Evolutionary conservation across 2,329 filamentous ascomycete genomes (phyloP), one percentile per base, ranked within the genome.

Genomic region (Fusarium siculi): DNA sequence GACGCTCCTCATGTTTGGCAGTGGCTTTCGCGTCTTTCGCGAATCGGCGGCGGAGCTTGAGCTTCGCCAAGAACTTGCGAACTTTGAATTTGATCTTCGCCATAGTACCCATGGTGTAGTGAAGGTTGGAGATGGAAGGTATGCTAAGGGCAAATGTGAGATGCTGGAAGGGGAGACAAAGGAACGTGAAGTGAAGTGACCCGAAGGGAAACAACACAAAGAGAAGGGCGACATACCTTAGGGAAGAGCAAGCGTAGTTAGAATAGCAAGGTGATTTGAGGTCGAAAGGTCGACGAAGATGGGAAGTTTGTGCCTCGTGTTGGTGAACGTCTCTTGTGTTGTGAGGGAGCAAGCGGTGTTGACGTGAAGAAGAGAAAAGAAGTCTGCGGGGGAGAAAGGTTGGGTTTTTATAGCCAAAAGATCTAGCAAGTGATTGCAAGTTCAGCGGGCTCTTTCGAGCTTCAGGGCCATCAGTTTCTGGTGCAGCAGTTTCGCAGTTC

Each of bases 321-420:
- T 25, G 25, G 25, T 25, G 25, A 25, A 25, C 25, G 25, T 25
- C 25, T 25, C 25, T 25, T 25, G 25, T 25, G 25, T 25, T 25
- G 25, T 25, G 25, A 7, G 25, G 6, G 25, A 25, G 25, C 25
- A 25, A 25, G 25, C 25, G 25, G 43, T 68, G 55, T n/a, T 54
- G 43, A 55, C 40, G 14, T 61, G 53, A 16, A 61, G 61, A 43
- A 37, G 54, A 40, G n/a, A 65, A 46, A 44, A 40, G 15, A 37
- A 52, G 53, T 40, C 46, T 52, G 49, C 25, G n/a, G 44, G 23
- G 32, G 30, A 36, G n/a, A 23, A 39, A 36, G 9, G 8, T 21
- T 36, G 46, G 58, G 25, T 25, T 43, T 69, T 69, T 69, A 70
- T 69, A 69, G 39, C 9, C 42, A 49, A 39, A 18, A 42, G 46